Evolutionary conservation across 352 stramenopile genomes (phyloP).

Genomic region (Phytophthora ohioensis): DNA sequence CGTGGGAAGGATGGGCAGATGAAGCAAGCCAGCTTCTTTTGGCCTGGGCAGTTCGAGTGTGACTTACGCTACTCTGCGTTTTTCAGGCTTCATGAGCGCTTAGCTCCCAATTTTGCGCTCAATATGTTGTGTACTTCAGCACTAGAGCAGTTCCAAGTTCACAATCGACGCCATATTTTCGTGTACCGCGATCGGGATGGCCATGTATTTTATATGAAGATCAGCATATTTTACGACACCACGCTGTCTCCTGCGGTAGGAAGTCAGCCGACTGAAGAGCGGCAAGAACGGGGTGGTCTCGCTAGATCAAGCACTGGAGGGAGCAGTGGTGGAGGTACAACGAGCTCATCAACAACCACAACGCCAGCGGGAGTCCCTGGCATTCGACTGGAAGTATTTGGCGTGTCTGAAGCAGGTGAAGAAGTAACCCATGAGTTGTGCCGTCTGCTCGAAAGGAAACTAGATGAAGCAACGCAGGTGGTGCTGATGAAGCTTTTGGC

Average conservation of each 20-base stretch:
- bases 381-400: slow-evolving; percentile 87
- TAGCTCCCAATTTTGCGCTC: slow-evolving; percentile 80
- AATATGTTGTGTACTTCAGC: slow-evolving; percentile 87
- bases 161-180: slow-evolving; percentile 89
- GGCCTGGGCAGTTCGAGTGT: slow-evolving; percentile 89
- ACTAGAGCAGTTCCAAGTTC: slow-evolving; percentile 90
- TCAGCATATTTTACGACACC: slow-evolving; percentile 64
- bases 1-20: slow-evolving; percentile 17
- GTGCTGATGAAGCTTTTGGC: slow-evolving; percentile 90
- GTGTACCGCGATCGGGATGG: slow-evolving; percentile 87
- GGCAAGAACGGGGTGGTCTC: slow-evolving; percentile 36
- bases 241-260: slow-evolving; percentile 9
- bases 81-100: slow-evolving; percentile 84
- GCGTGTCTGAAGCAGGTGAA: slow-evolving; percentile 79
- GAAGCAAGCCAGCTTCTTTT: slow-evolving; percentile 71
- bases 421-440: slow-evolving; percentile 89
- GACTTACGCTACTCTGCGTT: slow-evolving; percentile 80
- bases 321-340: slow-evolving; percentile 23
- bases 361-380: slow-evolving; percentile 38
- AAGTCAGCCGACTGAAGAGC: slow-evolving; percentile 29
- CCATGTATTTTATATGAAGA: slow-evolving; percentile 92
- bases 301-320: slow-evolving; percentile 34
- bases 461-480: slow-evolving; percentile 86
- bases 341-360: slow-evolving; percentile 14
- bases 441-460: slow-evolving; percentile 81